Conservation (phyloP, 495 filamentous ascomycete genomes). For the Baudoinia panamericana region DNA sequence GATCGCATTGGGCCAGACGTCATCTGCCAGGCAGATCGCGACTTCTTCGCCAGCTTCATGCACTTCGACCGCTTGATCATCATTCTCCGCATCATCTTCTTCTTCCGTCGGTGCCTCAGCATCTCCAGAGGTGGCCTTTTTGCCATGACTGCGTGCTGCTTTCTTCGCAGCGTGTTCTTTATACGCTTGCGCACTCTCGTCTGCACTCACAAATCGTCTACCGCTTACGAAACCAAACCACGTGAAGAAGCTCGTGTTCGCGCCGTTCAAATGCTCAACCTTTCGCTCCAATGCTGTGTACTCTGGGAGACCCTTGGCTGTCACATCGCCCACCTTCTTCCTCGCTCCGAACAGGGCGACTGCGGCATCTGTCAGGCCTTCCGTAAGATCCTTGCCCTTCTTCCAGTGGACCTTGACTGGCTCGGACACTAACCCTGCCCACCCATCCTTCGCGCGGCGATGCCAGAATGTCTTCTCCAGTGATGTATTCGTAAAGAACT, state of each 20-base stretch:
- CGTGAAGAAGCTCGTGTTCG: conserved; percentile 65
- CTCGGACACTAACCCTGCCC: conserved; percentile 63
- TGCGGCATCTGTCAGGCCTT: conserved; percentile 60
- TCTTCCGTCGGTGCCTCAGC: conserved; percentile 39
- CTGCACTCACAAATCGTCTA: conserved; percentile 50
- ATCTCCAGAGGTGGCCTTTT: conserved; percentile 26
- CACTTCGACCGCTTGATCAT: conserved; percentile 52
- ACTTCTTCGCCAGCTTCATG: conserved; percentile 71
- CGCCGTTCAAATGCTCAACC: conserved; percentile 44
- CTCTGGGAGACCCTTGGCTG: conserved; percentile 34
- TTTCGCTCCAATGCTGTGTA: conserved; percentile 40
- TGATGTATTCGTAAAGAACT: conserved; percentile 57
- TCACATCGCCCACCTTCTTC: conserved; percentile 42
- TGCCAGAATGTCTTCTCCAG: conserved; percentile 86
- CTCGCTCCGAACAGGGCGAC: conserved; percentile 55
- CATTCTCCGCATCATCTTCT: conserved; percentile 40
- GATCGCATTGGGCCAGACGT: conserved; percentile 74
- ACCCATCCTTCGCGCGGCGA: conserved; percentile 50
- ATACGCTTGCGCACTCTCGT: conserved; percentile 48
- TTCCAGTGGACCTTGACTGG: conserved; percentile 85
- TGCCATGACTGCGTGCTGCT: conserved; percentile 42
- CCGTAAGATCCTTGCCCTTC: conserved; percentile 66
- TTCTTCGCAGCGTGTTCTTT: conserved; percentile 46
- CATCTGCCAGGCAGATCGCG: conserved; percentile 66
- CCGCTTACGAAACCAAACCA: conserved; percentile 62